Conservation (phyloP, 345 rosid species). For the Hypericum androsaemum region DNA sequence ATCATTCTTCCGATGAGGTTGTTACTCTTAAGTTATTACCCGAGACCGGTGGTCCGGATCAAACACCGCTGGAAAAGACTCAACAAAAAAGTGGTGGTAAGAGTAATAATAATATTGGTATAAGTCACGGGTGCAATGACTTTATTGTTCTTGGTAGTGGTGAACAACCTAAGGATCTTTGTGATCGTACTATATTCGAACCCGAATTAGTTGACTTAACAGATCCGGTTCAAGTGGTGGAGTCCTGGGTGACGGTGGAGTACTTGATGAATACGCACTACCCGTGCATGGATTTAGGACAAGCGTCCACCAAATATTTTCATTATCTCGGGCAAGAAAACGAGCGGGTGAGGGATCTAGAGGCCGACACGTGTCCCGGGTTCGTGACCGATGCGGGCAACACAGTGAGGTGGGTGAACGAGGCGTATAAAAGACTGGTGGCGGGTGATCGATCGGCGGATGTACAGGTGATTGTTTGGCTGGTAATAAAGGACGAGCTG, state of each 20-base stretch:
- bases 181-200: too few relatives aligned
- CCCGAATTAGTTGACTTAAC: conserved; percentile 17
- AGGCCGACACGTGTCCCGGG: conserved; percentile 60
- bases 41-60: conserved; percentile 18
- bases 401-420: conserved; percentile 53
- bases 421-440: conserved; percentile 46
- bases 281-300: conserved; percentile 26
- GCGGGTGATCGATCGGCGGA: not conserved
- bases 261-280: conserved; percentile 29
- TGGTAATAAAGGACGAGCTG: conserved; percentile 41
- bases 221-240: conserved; percentile 15
- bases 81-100: conserved; percentile 11
- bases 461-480: conserved; percentile 26
- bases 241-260: conserved; percentile 68
- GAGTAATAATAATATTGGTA: conserved; percentile 5
- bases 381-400: conserved; percentile 47
- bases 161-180: too few relatives aligned
- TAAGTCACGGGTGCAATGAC: conserved; percentile 11
- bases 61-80: conserved; percentile 2
- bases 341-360: conserved; percentile 39
- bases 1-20: conserved; percentile 1
- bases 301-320: too few relatives aligned
- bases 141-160: conserved; percentile 4
- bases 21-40: conserved; percentile 56
- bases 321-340: too few relatives aligned